phyloP scores from a whole-genome alignment of 257 asterid species.

The Fraxinus cuspidata region DNA sequence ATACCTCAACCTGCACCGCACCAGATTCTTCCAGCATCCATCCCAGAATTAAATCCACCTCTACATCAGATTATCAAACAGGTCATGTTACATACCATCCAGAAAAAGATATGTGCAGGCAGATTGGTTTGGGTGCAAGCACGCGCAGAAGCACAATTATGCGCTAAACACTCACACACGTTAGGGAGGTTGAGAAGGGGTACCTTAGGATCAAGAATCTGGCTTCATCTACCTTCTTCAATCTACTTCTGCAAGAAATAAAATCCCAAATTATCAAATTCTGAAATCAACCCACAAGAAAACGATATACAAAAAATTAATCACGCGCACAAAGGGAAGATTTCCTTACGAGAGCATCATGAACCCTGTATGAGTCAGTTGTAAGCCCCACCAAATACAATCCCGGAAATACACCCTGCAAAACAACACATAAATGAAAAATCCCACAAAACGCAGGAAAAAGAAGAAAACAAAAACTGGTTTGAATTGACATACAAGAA shows the following conservation, averaged over 20 bases:
- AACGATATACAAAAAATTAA: background rate
- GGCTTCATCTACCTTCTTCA: constrained; percentile 12
- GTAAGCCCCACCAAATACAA: constrained; percentile 67
- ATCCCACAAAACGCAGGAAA: background rate
- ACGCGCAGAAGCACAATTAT: background rate
- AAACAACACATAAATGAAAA: background rate
- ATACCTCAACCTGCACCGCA: constrained; percentile 30
- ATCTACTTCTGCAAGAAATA: constrained; percentile 39
- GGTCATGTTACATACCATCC: background rate
- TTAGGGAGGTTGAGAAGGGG: background rate
- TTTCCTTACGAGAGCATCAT: constrained; percentile 53
- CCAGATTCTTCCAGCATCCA: constrained; percentile 20
- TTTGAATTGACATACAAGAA: constrained; percentile 37
- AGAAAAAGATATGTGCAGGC: background rate
- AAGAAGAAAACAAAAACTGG: background rate
- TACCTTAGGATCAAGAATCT: constrained; percentile 17
- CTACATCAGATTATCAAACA: constrained; percentile 34
- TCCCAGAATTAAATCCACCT: constrained; percentile 23
- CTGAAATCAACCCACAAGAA: constrained; percentile 15
- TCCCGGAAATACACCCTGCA: constrained; percentile 73
- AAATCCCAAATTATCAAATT: constrained; percentile 4
- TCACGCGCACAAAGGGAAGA: constrained; percentile 17
- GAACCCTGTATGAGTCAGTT: constrained; percentile 54
- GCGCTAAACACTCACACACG: constrained; percentile 10
- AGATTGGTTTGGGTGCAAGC: background rate